Evolutionary conservation across 441 rosid genomes (phyloP), one percentile per base, ranked within the genome.

Genomic region (Eutrema salsugineum): DNA sequence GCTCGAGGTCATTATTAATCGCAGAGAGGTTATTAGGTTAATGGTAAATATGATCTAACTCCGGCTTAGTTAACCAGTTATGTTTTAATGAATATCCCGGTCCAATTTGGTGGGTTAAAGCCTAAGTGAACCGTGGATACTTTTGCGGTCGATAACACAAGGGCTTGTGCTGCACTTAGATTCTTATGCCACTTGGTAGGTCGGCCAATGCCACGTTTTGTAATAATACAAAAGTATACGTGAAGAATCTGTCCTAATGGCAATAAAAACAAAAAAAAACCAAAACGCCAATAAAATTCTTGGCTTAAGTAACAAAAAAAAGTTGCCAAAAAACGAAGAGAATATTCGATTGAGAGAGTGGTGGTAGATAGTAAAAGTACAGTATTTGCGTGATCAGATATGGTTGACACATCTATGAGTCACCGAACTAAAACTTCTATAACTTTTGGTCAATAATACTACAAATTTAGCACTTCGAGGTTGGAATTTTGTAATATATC

Each of bases 381-480:
- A n/a, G 59, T 59, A 50, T 59, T 5, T 9, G 58, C 11, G 35
- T 64, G 30, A 63, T 54, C 4, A 46, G 66, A 63, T 68, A 63
- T 70, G 62, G 79, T 40, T 57, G 66, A 56, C 75, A 70, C 75
- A 76, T 76, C 30, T 46, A 68, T 62, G 74, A 68, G 78, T 62
- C 74, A 75, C 63, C 36, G 2, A 8, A 22, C 22, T 43, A 19
- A 43, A 61, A 10, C 36, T 20, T 68, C 7, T 30, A 36, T 24
- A 43, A 1, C 24, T 55, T 55, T 39, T 40, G 54, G 76, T 77
- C 72, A 70, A 70, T 70, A 40, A 48, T 64, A 17, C n/a, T 70
- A 43, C 68, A 77, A 50, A 36, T 70, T 77, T 71, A 77, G 80
- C 73, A 77, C 28, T 77, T 66, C 73, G 42, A 77, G 72, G 72